Evolutionary conservation across 2,329 filamentous ascomycete species (phyloP), one percentile per base, ranked within the genome.

Genomic region (Sporothrix pseudoabietina): DNA sequence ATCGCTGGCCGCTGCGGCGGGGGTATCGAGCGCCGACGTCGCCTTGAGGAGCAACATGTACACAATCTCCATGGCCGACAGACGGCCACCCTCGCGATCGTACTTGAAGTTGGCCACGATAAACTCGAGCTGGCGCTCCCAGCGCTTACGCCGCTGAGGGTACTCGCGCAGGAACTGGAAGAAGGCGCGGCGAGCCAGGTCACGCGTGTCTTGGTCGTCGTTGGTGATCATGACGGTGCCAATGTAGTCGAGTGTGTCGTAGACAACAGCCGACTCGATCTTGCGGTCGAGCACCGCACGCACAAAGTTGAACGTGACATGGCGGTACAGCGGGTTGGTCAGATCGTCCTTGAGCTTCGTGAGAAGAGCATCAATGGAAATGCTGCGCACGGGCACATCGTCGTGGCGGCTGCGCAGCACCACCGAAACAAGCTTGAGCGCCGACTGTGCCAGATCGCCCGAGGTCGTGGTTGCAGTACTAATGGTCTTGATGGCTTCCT

Each of bases 141-240:
- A 97, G 16, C 96, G 88, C 75, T 90, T 92, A 81, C 94, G 94
- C 78, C 92, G 94, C 80, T 98, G 96, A 0, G 96, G 95, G 79
- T 98, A 99, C 71, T 98, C 94, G 76, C 94, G 89, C 72, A 99
- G 84, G 83, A 99, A 99, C 77, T 98, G 94, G 81, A 97, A 92
- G 82, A 97, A 99, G 16, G 94, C 92, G 26, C 94, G 94, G 73
- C 96, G 88, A 16, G 95, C 94, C 52, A 97, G 85, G 80, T 98
- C 94, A 71, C 96, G 89, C 2, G 95, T 95, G 76, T 92, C 90
- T 77, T 92, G 92, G 77, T 97, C 94, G 75, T 97, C 93, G 79
- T 98, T 98, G 61, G 92, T 97, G 73, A 99, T 92, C 94, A 98
- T 98, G 80, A 98, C 92, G 3, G 89, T 91, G 65, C 94, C 93